Conservation (phyloP, 495 filamentous ascomycete genomes). For the Emericellopsis terricola region DNA sequence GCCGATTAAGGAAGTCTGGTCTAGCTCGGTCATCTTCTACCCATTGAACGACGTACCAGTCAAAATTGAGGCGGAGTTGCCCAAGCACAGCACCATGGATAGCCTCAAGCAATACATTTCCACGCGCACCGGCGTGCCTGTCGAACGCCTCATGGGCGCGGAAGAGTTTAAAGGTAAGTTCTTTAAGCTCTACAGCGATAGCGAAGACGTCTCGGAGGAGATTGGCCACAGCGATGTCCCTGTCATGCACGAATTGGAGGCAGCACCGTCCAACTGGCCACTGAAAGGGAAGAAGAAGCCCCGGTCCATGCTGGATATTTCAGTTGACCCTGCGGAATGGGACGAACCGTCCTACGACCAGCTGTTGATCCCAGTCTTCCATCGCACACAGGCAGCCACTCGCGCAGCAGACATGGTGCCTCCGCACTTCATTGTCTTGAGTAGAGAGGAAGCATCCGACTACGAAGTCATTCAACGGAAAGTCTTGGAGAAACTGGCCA, state of each 20-base stretch:
- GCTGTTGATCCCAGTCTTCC: constrained; percentile 64
- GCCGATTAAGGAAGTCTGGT: constrained; percentile 66
- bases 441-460: constrained; percentile 27
- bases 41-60: constrained; percentile 47
- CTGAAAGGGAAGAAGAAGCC: constrained; percentile 28
- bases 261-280: constrained; percentile 57
- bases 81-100: constrained; percentile 60
- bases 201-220: constrained; percentile 44
- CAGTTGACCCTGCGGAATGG: constrained; percentile 18
- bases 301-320: constrained; percentile 22
- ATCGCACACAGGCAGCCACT: constrained; percentile 26
- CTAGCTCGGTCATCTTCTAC: constrained; percentile 51
- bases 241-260: constrained; percentile 66
- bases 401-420: constrained; percentile 8
- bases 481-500: constrained; percentile 27
- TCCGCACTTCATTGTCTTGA: constrained; percentile 34
- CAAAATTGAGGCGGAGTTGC: constrained; percentile 66
- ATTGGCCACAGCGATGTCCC: constrained; percentile 46
- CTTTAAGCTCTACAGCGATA: constrained; percentile 65
- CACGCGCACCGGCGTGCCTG: constrained; percentile 39
- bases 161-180: constrained; percentile 71
- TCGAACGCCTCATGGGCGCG: constrained; percentile 45
- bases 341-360: constrained; percentile 48
- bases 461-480: constrained; percentile 32
- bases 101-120: constrained; percentile 61